These are phyloP conservation scores for Hyphopichia burtonii DNA, from an alignment of 1,139 yeast species.

Conservation along the genomic window DNA sequence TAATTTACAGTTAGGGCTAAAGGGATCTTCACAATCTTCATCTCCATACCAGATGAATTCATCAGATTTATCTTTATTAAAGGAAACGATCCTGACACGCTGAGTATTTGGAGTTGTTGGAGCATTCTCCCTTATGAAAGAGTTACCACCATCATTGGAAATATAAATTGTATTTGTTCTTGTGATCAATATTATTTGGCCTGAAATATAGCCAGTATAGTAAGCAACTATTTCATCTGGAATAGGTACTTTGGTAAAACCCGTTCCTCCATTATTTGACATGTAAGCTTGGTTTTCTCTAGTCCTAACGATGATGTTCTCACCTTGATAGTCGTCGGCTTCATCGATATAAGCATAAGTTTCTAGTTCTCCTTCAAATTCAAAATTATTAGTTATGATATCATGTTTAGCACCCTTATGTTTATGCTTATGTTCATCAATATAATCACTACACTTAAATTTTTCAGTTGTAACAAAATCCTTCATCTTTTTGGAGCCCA, in stretches of 20 bases:
- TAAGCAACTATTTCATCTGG: slow-evolving; percentile 53
- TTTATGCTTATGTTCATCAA: slow-evolving; percentile 28
- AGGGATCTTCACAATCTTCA: slow-evolving; percentile 50
- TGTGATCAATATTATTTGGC: slow-evolving; percentile 63
- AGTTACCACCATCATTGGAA: slow-evolving; percentile 68
- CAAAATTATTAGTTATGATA: slow-evolving; percentile 19
- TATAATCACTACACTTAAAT: slow-evolving; percentile 33
- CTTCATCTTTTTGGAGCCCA: slow-evolving; percentile 25
- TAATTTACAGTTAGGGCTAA: slow-evolving; percentile 46
- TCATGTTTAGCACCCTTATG: slow-evolving; percentile 17
- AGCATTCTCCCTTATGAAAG: slow-evolving; percentile 43
- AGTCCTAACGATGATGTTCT: slow-evolving; percentile 70
- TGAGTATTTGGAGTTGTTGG: slow-evolving; percentile 51
- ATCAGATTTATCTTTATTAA: slow-evolving; percentile 54
- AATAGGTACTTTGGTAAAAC: slow-evolving; percentile 50
- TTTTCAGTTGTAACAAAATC: slow-evolving; percentile 27
- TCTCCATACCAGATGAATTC: slow-evolving; percentile 72
- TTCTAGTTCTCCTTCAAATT: slow-evolving; percentile 44
- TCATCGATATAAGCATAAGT: slow-evolving; percentile 60
- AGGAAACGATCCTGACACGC: slow-evolving; percentile 46
- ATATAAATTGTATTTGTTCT: slow-evolving; percentile 47
- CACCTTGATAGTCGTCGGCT: slow-evolving; percentile 47
- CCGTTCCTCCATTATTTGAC: slow-evolving; percentile 77
- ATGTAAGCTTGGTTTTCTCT: slow-evolving; percentile 50
- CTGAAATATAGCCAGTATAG: slow-evolving; percentile 61